Conservation (phyloP, 768 basidiomycete genomes). For the Tricholomella constricta region DNA sequence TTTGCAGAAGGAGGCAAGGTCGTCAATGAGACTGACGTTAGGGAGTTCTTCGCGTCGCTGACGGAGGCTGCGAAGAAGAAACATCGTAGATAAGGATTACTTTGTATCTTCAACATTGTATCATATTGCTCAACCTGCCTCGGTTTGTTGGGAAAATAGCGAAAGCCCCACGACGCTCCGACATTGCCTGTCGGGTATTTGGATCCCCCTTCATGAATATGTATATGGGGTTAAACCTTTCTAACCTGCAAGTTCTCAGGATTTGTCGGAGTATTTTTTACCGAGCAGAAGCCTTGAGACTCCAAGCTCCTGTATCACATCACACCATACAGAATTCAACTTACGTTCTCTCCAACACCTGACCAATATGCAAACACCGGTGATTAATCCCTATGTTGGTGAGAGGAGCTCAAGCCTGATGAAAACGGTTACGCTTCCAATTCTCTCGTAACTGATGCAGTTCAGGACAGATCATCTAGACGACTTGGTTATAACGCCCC, state of each 20-base stretch:
- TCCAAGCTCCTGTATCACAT: neutral
- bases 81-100: conserved; percentile 14
- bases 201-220: neutral
- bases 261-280: neutral
- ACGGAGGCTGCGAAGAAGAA: conserved; percentile 39
- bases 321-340: no score
- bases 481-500: neutral
- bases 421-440: neutral
- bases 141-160: neutral
- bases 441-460: neutral
- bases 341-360: neutral
- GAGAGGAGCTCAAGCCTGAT: neutral
- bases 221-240: neutral
- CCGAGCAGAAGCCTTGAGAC: neutral
- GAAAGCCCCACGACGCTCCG: neutral
- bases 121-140: neutral
- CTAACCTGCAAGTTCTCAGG: neutral
- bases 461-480: neutral
- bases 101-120: neutral
- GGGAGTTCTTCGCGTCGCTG: conserved; percentile 62
- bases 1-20: conserved; percentile 79
- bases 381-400: neutral
- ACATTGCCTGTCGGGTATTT: neutral
- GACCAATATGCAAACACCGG: neutral
- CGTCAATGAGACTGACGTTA: conserved; percentile 73